Evolutionary conservation across 2,329 filamentous ascomycete genomes (phyloP).

Genomic region (Blumeriella jaapii): DNA sequence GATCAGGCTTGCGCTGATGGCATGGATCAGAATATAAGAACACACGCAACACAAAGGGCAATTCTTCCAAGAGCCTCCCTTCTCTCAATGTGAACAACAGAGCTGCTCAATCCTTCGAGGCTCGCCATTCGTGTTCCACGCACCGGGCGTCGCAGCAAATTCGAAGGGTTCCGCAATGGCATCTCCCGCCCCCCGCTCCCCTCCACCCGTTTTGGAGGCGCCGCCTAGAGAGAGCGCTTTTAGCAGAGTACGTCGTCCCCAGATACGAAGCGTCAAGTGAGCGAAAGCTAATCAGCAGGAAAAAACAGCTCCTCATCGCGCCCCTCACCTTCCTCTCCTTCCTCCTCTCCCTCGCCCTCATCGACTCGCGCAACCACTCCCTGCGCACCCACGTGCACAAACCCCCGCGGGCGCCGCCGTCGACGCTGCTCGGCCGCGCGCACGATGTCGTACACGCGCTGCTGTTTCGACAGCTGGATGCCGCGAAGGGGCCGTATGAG

Average conservation of each 20-base stretch:
- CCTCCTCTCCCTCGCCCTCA: constrained; percentile 25
- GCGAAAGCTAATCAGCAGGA: too few species aligned
- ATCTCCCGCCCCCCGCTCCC: constrained; percentile 5
- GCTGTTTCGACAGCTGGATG: constrained; percentile 13
- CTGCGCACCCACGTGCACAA: constrained; percentile 14
- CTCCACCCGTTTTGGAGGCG: constrained; percentile 9
- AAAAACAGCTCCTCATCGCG: constrained; percentile 22
- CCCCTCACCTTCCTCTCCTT: constrained; percentile 26
- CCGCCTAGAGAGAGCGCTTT: constrained; percentile 20
- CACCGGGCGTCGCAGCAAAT: too few species aligned
- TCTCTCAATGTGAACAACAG: too few species aligned
- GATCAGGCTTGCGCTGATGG: too few species aligned
- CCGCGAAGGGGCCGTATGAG: constrained; percentile 16
- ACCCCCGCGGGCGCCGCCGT: constrained; percentile 3
- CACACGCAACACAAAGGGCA: too few species aligned
- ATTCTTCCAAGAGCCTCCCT: too few species aligned
- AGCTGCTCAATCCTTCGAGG: too few species aligned
- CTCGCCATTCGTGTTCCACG: too few species aligned
- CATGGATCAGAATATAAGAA: too few species aligned
- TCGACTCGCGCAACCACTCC: constrained; percentile 19
- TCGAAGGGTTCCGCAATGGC: neutral
- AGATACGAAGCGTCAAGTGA: too few species aligned
- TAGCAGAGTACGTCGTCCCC: constrained; percentile 15
- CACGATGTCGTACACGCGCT: constrained; percentile 15
- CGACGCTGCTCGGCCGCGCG: constrained; percentile 10